A percentile compares a stretch with the other conserved stretches of the same genome.
Conservation (phyloP, 1,284 basidiomycete species). For the Singerocomus inundabilis region DNA sequence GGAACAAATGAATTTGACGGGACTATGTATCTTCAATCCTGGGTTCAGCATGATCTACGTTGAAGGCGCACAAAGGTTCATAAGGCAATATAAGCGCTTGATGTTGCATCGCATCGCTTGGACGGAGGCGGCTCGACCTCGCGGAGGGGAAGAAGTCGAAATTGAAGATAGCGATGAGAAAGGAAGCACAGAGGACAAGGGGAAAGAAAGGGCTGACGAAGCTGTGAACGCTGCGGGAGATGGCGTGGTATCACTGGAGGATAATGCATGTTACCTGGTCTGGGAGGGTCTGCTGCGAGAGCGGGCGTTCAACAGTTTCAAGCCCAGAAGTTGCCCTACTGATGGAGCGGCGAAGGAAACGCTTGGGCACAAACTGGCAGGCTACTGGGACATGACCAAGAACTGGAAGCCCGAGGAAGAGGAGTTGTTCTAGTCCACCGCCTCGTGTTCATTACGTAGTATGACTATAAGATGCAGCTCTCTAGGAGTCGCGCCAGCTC, state of each 20-base stretch:
- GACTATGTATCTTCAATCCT: conserved; percentile 88
- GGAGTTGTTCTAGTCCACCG: conserved; percentile 50
- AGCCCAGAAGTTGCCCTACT: conserved; percentile 81
- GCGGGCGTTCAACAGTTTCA: conserved; percentile 78
- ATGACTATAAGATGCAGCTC: no score
- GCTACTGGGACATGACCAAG: conserved; percentile 95
- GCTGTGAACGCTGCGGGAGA: conserved; percentile 13
- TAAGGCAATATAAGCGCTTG: conserved; percentile 86
- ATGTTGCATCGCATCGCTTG: conserved; percentile 91
- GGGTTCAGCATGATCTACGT: conserved; percentile 90
- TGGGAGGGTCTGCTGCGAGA: conserved; percentile 93
- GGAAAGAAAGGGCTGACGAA: conserved; percentile 27
- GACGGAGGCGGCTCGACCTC: conserved; percentile 87
- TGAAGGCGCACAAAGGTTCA: conserved; percentile 85
- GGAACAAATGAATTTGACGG: conserved; percentile 85
- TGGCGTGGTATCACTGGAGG: conserved; percentile 55
- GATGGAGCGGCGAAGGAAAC: conserved; percentile 84
- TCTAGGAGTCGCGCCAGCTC: no score
- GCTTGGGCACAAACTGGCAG: conserved; percentile 78
- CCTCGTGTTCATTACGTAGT: no score
- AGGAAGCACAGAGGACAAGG: conserved; percentile 38
- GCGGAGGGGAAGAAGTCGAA: conserved; percentile 70
- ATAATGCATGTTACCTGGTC: conserved; percentile 88
- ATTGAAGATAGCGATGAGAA: conserved; percentile 52
- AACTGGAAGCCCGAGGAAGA: conserved; percentile 80